A percentile compares a stretch with the other conserved stretches of the same genome.
These are phyloP conservation scores for Aquanectria penicillioides DNA, from an alignment of 2,329 filamentous ascomycete species.

Conservation along the genomic window DNA sequence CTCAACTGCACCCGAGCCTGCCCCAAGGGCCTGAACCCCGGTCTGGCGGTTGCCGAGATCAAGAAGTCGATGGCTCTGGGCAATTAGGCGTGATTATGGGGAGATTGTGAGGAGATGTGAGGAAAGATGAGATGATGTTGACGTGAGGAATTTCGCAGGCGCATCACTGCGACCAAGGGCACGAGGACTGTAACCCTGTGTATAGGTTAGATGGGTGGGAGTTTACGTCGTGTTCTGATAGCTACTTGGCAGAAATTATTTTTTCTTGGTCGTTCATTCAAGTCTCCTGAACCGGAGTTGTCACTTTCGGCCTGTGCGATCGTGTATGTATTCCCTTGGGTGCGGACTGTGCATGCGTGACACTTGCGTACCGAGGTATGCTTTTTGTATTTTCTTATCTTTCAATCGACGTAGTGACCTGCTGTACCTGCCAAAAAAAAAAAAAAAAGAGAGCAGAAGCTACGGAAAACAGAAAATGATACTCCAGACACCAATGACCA, in stretches of 20 bases:
- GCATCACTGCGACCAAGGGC: slow-evolving; percentile 36
- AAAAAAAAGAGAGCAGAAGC: no score
- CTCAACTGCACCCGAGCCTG: slow-evolving; percentile 98
- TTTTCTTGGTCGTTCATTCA: slow-evolving; percentile 38
- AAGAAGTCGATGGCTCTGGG: slow-evolving; percentile 91
- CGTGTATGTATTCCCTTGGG: no score
- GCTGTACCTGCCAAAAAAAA: no score
- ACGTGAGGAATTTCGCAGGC: slow-evolving; percentile 30
- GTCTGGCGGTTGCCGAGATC: slow-evolving; percentile 94
- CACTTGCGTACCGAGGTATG: no score
- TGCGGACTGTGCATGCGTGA: no score
- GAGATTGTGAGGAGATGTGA: slow-evolving; percentile 13
- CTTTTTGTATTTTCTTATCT: no score
- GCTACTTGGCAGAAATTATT: slow-evolving; percentile 37
- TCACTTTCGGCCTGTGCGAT: no score
- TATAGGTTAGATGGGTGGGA: slow-evolving; percentile 42
- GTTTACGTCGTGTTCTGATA: slow-evolving; percentile 42
- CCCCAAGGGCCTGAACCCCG: slow-evolving; percentile 98
- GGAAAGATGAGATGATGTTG: slow-evolving; percentile 27
- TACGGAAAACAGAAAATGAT: no score
- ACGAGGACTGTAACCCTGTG: slow-evolving; percentile 42
- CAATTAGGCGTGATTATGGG: slow-evolving; percentile 32
- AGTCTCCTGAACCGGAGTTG: no score
- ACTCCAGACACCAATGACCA: background rate
- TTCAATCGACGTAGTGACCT: no score